These are phyloP conservation scores for Polytrichum commune DNA, from an alignment of 225 moss, liverwort and hornwort genomes.

Conservation along the genomic window DNA sequence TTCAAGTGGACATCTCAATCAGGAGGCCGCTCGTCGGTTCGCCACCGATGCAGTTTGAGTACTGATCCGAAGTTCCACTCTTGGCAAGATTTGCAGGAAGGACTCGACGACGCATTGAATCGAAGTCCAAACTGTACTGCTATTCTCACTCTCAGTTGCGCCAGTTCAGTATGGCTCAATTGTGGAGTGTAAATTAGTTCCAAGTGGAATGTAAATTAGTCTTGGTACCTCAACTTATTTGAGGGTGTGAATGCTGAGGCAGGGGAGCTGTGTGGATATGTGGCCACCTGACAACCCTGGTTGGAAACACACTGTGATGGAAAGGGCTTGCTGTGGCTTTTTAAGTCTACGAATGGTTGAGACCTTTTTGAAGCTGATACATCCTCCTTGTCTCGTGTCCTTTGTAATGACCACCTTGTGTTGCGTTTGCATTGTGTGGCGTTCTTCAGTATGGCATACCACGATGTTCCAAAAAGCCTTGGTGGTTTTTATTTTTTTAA, in stretches of 20 bases:
- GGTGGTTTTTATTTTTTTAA: too few relatives aligned
- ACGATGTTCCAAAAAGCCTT: too few relatives aligned
- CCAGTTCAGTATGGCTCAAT: constrained; percentile 22
- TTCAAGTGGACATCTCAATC: too few relatives aligned
- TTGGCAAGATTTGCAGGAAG: constrained; percentile 51
- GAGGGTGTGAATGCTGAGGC: constrained; percentile 24
- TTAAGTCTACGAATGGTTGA: too few relatives aligned
- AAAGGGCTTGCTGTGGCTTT: constrained; percentile 46
- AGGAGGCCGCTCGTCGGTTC: too few relatives aligned
- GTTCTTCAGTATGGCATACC: too few relatives aligned
- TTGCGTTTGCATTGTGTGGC: too few relatives aligned
- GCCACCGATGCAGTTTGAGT: too few relatives aligned
- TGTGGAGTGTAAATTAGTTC: constrained; percentile 29
- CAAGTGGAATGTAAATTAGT: constrained; percentile 61
- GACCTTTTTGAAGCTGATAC: constrained; percentile 30
- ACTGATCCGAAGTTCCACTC: constrained; percentile 8
- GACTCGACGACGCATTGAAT: not conserved
- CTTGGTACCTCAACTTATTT: constrained; percentile 23
- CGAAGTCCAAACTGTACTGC: too few relatives aligned
- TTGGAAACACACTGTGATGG: constrained; percentile 29
- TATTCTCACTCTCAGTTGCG: constrained; percentile 23
- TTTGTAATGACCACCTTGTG: too few relatives aligned
- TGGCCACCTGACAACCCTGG: constrained; percentile 17
- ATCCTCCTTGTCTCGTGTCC: not conserved
- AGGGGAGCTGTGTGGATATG: constrained; percentile 10